Evolutionary conservation across 352 stramenopile genomes (phyloP).

Genomic region (Thalassiosira mediterranea): DNA sequence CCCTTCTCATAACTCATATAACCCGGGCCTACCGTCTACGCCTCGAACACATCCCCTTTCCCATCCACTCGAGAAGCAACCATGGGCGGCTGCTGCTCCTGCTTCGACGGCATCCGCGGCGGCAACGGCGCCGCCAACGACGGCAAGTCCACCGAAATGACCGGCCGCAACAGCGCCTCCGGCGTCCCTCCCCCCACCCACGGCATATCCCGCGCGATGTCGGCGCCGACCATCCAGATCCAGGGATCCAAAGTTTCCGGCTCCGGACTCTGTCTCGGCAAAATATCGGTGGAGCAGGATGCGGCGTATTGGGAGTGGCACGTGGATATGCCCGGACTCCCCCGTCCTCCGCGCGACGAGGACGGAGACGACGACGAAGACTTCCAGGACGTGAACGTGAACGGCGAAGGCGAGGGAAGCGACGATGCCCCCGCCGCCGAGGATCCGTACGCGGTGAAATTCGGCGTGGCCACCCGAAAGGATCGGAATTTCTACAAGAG

Average conservation of each 20-base stretch:
- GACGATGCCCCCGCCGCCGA: constrained; percentile 11
- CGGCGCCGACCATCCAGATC: constrained; percentile 46
- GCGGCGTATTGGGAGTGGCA: constrained; percentile 80
- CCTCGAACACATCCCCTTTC: no score
- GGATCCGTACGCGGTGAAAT: constrained; percentile 62
- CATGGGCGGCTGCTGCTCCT: constrained; percentile 54
- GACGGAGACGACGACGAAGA: constrained; percentile 37
- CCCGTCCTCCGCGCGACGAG: constrained; percentile 22
- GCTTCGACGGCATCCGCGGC: constrained; percentile 42
- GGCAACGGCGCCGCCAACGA: constrained; percentile 21
- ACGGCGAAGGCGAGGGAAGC: constrained; percentile 36
- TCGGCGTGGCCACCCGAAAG: constrained; percentile 76
- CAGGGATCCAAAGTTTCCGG: constrained; percentile 39
- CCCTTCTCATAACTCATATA: no score
- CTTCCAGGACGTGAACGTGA: constrained; percentile 14
- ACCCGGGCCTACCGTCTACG: no score
- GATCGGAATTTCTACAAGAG: constrained; percentile 70
- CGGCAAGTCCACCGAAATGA: constrained; percentile 46
- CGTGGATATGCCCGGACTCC: constrained; percentile 39
- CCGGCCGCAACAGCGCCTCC: constrained; percentile 3
- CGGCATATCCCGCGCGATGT: constrained; percentile 48
- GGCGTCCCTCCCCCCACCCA: constrained; percentile 19
- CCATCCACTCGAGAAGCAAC: constrained; percentile 13
- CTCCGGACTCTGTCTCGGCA: constrained; percentile 59
- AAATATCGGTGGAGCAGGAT: constrained; percentile 76